Conservation (phyloP, 768 basidiomycete genomes). For the Guyanaporus albipodus region DNA sequence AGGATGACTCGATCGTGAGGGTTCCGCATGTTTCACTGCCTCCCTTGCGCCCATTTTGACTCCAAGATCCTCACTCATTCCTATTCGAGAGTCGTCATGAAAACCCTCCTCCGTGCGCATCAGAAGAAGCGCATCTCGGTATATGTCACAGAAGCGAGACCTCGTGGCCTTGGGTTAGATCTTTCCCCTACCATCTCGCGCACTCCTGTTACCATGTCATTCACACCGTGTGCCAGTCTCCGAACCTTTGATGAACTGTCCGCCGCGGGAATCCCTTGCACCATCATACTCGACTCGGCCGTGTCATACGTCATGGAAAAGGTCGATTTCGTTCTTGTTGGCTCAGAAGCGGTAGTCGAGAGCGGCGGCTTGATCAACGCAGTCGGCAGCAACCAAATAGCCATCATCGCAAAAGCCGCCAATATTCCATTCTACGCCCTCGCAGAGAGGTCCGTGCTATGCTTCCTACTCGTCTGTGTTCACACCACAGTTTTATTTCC, state of each 20-base stretch:
- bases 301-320: constrained; percentile 97
- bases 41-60: constrained; percentile 11
- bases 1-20: constrained; percentile 86
- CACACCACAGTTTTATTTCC: constrained; percentile 21
- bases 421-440: constrained; percentile 97
- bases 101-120: constrained; percentile 87
- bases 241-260: constrained; percentile 88
- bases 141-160: constrained; percentile 95
- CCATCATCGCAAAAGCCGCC: constrained; percentile 89
- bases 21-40: constrained; percentile 16
- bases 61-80: constrained; percentile 92
- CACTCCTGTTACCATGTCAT: constrained; percentile 5
- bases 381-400: constrained; percentile 94
- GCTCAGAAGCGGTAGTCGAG: constrained; percentile 97
- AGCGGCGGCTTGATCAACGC: constrained; percentile 91
- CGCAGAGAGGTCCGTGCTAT: constrained; percentile 68
- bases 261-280: constrained; percentile 89
- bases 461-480: constrained; percentile 17
- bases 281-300: constrained; percentile 92
- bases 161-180: constrained; percentile 80
- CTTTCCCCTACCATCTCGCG: constrained; percentile 2
- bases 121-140: constrained; percentile 92
- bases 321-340: constrained; percentile 92
- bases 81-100: constrained; percentile 93
- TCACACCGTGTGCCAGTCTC: constrained; percentile 47